Base-by-base conservation (phyloP, 1,139 yeast species). In the Magnusiomyces starmeri region DNA sequence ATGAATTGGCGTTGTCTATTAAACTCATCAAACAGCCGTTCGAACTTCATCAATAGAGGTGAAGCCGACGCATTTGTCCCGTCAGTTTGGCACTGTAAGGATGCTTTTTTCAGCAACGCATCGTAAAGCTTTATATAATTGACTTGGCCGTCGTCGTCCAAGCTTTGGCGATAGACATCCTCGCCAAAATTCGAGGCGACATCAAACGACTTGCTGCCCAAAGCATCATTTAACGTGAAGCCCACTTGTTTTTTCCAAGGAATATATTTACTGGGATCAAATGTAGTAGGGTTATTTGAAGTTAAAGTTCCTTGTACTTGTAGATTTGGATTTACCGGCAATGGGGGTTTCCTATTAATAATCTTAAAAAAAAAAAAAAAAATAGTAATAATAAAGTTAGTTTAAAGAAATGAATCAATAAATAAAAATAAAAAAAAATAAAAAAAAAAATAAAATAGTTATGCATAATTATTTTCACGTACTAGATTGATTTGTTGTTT, bases 1-100 rank as follows among this genome's bases (percentile, higher is more conserved):
- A 75, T 75, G 50, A 78, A 70, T 66, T 89, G 95, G 64, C 96
- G 78, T 20, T 79, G 78, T 49, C 76, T 76, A 56, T 89, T 88
- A 60, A 82, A 79, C 1, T 72, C 67, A 56, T 85, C 90, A 50
- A 87, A 70, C 1, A 81, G 78, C 27, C 75, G 74, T 59, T 85
- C 85, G 64, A 86, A 86, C 51, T 67, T 63, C 6, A 57, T 62
- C 4, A 53, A 14, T 16, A 51, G 21, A 4, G 25, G 35, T 20
- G 46, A 26, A 12, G 26, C 21, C 9, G 7, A 7, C 8, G 18
- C 43, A n/a, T n/a, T n/a, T n/a, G n/a, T n/a, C 7, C 24, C 21
- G 14, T 39, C 21, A 9, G 43, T 6, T 7, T 16, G 21, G 4
- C 16, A 12, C 18, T 39, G 21, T 4, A 39, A 25, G 7, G 24